Base-by-base conservation (phyloP, 495 filamentous ascomycete genomes). In the Penicillium nucicola region DNA sequence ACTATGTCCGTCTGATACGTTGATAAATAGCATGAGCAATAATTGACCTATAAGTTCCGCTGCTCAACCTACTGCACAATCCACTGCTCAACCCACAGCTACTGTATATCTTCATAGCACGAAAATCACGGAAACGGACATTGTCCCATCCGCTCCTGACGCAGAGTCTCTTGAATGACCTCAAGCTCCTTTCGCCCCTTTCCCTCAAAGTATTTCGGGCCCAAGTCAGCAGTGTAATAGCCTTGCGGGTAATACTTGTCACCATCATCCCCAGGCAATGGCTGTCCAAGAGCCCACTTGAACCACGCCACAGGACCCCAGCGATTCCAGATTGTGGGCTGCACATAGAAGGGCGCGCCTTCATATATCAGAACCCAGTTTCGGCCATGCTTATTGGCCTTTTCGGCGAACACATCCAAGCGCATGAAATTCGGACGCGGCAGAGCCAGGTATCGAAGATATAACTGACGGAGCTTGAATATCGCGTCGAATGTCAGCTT, bases 221-320 rank as follows among this genome's bases (percentile, higher is more conserved):
- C 84, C n/a, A 86, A 50, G 14, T 87, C 81, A 12, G 71, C 59
- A 22, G 81, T 70, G 15, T 72, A 56, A 58, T 81, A 87, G 0
- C 85, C 84, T n/a, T 77, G 49, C 0, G 84, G 82, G 59, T 75
- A 72, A 57, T 78, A 84, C 45, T 70, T 74, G 12, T 79, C 70
- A 0, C 78, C 79, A 34, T 77, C 64, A 50, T 82, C 79, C 4
- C 84, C 85, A 0, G 84, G 84, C 13, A 84, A 42, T 12, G 81
- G 78, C 14, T 75, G 68, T 0, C 84, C 82, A 18, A 77, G 53
- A 1, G 71, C 23, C 67, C 83, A 72, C 15, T 67, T 63, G 9
- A 76, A 42, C 75, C 72, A 81, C 0, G 79, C 80, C 3, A 48
- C 36, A 0, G 75, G 78, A 0, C 78, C 76, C 77, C 79, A 86